phyloP scores from a whole-genome alignment of 495 filamentous ascomycete species.

The Bathelium albidoporum region DNA sequence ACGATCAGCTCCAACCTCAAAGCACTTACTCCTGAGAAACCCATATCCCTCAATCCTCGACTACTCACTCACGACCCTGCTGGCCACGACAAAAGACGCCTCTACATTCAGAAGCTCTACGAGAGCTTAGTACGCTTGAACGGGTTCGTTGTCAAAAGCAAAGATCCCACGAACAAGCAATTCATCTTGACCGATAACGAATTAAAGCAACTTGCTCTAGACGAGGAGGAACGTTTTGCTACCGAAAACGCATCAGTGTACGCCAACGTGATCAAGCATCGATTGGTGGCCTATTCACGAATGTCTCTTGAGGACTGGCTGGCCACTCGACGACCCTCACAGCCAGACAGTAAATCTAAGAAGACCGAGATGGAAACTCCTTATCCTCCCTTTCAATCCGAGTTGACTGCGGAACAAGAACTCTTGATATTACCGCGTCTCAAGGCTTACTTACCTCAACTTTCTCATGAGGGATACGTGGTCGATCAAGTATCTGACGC shows the following conservation, averaged over 20 bases:
- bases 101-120: conserved; percentile 63
- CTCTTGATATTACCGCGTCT: conserved; percentile 51
- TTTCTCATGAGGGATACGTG: conserved; percentile 66
- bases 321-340: conserved; percentile 13
- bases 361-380: neutral
- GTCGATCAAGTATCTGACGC: conserved; percentile 47
- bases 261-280: conserved; percentile 66
- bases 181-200: conserved; percentile 56
- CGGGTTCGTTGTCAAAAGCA: conserved; percentile 37
- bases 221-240: conserved; percentile 74
- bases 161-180: conserved; percentile 45
- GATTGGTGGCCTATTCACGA: conserved; percentile 61
- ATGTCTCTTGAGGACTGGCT: conserved; percentile 62
- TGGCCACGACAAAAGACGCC: conserved; percentile 52
- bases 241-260: conserved; percentile 59
- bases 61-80: conserved; percentile 63
- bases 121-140: conserved; percentile 64
- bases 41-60: conserved; percentile 60
- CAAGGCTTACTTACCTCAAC: conserved; percentile 45
- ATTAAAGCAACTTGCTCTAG: conserved; percentile 65
- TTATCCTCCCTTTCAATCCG: neutral
- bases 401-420: conserved; percentile 54
- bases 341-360: neutral
- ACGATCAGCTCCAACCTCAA: conserved; percentile 13
- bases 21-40: conserved; percentile 7